Conservation (phyloP, 1,139 yeast genomes). For the Geotrichum phurueaensis region DNA sequence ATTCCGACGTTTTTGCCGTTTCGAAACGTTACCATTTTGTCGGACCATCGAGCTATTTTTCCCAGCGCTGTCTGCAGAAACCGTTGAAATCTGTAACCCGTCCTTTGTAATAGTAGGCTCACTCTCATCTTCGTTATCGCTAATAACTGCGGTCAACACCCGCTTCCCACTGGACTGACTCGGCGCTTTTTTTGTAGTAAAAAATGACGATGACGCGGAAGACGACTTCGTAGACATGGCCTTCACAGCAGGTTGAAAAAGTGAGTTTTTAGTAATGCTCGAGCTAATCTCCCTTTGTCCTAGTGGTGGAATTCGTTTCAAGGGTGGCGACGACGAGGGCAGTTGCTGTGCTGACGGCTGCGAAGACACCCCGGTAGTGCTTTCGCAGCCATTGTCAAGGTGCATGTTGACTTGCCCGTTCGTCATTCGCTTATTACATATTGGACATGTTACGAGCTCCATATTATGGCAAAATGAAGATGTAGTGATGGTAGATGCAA, state of each 20-base stretch:
- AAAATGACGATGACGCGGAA: neutral
- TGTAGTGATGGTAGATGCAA: neutral
- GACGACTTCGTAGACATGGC: neutral
- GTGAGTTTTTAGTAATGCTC: neutral
- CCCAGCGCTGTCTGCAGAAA: neutral
- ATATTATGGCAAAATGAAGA: neutral
- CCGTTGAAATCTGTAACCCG: neutral
- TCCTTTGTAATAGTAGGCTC: neutral
- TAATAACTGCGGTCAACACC: neutral
- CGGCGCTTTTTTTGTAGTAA: neutral
- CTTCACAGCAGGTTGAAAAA: neutral
- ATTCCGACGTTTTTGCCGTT: slow-evolving; percentile 4
- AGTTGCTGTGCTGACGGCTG: neutral
- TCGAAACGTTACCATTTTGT: slow-evolving; percentile 8
- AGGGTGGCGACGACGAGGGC: neutral
- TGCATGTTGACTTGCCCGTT: slow-evolving; percentile 34
- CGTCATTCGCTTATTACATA: slow-evolving; percentile 34
- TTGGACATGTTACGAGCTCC: slow-evolving; percentile 31
- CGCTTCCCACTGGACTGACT: neutral
- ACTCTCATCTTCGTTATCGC: neutral
- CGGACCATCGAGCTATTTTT: neutral
- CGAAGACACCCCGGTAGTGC: neutral
- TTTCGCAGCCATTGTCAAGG: slow-evolving; percentile 36
- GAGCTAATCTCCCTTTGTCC: neutral
- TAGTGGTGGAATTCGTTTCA: neutral